Percentiles rank a stretch among this genome's conserved stretches.
Conservation (phyloP, 768 basidiomycete species). For the Leccinum truebloodii region DNA sequence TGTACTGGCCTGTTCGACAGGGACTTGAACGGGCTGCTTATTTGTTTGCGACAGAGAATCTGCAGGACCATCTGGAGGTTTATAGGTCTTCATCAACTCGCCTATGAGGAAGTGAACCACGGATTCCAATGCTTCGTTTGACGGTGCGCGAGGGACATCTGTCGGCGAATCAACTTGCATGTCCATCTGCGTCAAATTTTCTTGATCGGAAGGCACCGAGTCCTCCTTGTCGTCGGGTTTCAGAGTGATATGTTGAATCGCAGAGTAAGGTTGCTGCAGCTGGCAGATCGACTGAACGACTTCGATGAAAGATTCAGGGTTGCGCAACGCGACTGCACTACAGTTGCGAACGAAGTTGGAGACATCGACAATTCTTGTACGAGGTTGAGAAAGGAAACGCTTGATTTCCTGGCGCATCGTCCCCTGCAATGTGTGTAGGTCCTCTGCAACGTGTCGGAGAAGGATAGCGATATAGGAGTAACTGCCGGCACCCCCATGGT, state of each 20-base stretch:
- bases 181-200: conserved; percentile 35
- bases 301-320: conserved; percentile 74
- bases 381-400: conserved; percentile 74
- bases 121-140: conserved; percentile 53
- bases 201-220: conserved; percentile 9
- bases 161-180: conserved; percentile 59
- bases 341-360: conserved; percentile 73
- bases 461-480: conserved; percentile 86
- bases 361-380: conserved; percentile 68
- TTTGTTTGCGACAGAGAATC: conserved; percentile 15
- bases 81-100: conserved; percentile 68
- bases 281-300: conserved; percentile 70
- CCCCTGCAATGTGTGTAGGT: conserved; percentile 56
- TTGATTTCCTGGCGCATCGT: conserved; percentile 85
- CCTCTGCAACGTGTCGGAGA: conserved; percentile 91
- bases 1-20: conserved; percentile 20
- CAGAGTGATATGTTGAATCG: conserved; percentile 58
- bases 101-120: conserved; percentile 69
- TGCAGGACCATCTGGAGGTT: conserved; percentile 40
- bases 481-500: conserved; percentile 58
- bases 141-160: conserved; percentile 26
- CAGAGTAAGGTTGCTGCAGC: conserved; percentile 64
- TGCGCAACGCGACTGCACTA: conserved; percentile 78
- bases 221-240: conserved; percentile 40
- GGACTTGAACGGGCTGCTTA: conserved; percentile 12